Evolutionary conservation across 331 rosid species (phyloP).

Genomic region (Quercus tomentella): DNA sequence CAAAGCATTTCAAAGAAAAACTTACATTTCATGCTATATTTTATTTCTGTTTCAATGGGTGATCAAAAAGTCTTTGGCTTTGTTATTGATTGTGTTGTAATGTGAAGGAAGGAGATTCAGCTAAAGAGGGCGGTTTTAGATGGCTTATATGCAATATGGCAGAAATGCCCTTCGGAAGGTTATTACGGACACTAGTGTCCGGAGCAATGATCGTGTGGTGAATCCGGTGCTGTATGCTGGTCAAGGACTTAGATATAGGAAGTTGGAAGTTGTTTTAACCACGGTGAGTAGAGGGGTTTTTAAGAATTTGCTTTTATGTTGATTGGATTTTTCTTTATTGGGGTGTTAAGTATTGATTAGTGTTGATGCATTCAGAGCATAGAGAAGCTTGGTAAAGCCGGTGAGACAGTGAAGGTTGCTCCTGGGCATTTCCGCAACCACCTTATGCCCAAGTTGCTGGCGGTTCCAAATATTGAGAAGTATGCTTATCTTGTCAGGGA

Average conservation of each 20-base stretch:
- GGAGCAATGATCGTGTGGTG: constrained; percentile 36
- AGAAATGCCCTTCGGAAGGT: constrained; percentile 59
- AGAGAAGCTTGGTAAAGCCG: constrained; percentile 83
- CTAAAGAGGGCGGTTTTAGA: constrained; percentile 6
- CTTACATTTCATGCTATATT: background rate
- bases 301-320: background rate
- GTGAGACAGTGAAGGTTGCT: constrained; percentile 89
- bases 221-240: constrained; percentile 60
- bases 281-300: constrained; percentile 39
- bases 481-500: constrained; percentile 69
- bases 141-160: constrained; percentile 67
- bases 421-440: constrained; percentile 93
- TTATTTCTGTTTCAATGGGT: background rate
- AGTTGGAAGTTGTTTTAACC: constrained; percentile 78
- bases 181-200: constrained; percentile 34
- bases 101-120: background rate
- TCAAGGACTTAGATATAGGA: constrained; percentile 77
- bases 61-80: background rate
- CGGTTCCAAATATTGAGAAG: constrained; percentile 91
- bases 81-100: background rate
- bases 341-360: background rate
- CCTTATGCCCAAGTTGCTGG: constrained; percentile 92
- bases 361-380: constrained; percentile 38
- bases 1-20: background rate
- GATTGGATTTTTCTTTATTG: background rate